A percentile compares a stretch with the other conserved stretches of the same genome.
Evolutionary conservation across 768 basidiomycete species (phyloP).

Genomic region (Rhodosporidiobolus odoratus): DNA sequence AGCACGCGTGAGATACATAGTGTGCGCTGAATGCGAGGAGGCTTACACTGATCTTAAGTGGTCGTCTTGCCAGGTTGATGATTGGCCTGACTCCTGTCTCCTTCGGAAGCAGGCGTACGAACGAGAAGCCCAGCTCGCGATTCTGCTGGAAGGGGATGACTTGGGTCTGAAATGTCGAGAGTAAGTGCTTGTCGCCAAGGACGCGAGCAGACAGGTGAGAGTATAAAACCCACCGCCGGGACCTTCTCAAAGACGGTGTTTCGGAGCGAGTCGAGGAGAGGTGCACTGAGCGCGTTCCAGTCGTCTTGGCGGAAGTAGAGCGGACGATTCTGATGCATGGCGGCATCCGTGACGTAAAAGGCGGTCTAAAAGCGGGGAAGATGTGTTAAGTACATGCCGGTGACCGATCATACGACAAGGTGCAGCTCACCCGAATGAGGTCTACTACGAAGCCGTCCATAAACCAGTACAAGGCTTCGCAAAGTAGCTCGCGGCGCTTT

Average conservation of each 20-base stretch:
- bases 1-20: not conserved
- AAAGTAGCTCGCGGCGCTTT: constrained; percentile 72
- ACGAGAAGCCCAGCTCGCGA: constrained; percentile 72
- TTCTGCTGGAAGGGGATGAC: constrained; percentile 61
- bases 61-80: constrained; percentile 65
- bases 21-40: not conserved
- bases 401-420: not conserved
- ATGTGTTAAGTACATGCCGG: too few species aligned
- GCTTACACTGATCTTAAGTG: constrained; percentile 41
- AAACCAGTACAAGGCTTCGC: constrained; percentile 92
- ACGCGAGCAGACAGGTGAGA: too few species aligned
- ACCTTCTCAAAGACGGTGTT: constrained; percentile 66
- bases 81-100: constrained; percentile 92
- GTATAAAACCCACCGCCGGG: constrained; percentile 54
- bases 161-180: constrained; percentile 48
- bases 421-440: constrained; percentile 61
- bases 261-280: constrained; percentile 70
- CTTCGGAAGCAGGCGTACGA: constrained; percentile 84
- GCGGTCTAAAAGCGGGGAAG: constrained; percentile 63
- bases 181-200: too few species aligned
- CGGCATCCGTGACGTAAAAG: constrained; percentile 90
- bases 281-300: constrained; percentile 76
- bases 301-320: constrained; percentile 93
- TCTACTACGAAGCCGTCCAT: constrained; percentile 78
- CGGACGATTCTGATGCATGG: constrained; percentile 71